Conservation (phyloP, 805 yeast genomes). For the Priceomyces haplophilus region DNA sequence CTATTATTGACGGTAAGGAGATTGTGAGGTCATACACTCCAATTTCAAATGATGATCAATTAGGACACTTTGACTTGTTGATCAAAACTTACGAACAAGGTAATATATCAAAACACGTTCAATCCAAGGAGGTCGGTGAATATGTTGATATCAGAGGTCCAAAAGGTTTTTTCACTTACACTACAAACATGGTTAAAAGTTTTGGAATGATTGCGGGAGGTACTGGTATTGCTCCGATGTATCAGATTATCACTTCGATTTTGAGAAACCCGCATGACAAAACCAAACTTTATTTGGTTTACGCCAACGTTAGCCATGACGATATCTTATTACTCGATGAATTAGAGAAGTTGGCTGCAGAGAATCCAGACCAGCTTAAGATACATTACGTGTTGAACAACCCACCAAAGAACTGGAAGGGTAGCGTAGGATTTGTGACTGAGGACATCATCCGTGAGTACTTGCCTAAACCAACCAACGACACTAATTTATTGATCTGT, state of each 20-base stretch:
- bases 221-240: conserved; percentile 96
- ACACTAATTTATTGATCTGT: conserved; percentile 74
- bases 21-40: conserved; percentile 89
- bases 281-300: conserved; percentile 71
- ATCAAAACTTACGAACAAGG: conserved; percentile 86
- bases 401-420: conserved; percentile 71
- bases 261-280: conserved; percentile 72
- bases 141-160: conserved; percentile 81
- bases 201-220: conserved; percentile 96
- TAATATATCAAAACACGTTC: conserved; percentile 73
- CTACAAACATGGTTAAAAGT: conserved; percentile 69
- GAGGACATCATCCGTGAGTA: conserved; percentile 63
- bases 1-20: conserved; percentile 74
- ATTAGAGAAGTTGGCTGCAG: conserved; percentile 60
- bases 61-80: conserved; percentile 80
- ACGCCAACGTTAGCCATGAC: conserved; percentile 75
- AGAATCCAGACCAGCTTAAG: conserved; percentile 56
- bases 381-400: conserved; percentile 74
- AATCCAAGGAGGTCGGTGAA: conserved; percentile 74
- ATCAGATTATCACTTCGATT: conserved; percentile 82
- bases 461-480: conserved; percentile 59
- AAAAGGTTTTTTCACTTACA: conserved; percentile 81
- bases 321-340: conserved; percentile 82
- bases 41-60: conserved; percentile 71
- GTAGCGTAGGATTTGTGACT: conserved; percentile 78